These are phyloP conservation scores for Kwoniella dejecticola DNA, from an alignment of 768 basidiomycete species.

Conservation along the genomic window DNA sequence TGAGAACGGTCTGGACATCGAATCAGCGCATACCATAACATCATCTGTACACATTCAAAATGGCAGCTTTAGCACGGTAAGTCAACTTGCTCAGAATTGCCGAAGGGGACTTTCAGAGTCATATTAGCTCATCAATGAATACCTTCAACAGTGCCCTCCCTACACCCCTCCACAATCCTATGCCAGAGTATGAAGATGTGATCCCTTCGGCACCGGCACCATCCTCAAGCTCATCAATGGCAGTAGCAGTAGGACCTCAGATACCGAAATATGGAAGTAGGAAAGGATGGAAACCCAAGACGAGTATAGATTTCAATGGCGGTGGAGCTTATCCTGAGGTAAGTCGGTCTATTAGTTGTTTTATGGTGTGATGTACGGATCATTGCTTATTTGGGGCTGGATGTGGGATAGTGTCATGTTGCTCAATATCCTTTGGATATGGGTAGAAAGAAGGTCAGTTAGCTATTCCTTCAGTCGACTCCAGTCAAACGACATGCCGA, in stretches of 20 bases:
- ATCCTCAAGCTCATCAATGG: slow-evolving; percentile 3
- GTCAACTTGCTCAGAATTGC: slow-evolving; percentile 52
- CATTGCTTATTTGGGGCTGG: slow-evolving; percentile 47
- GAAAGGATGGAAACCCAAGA: slow-evolving; percentile 78
- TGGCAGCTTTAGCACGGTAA: slow-evolving; percentile 76
- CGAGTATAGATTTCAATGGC: slow-evolving; percentile 78
- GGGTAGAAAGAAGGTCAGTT: slow-evolving; percentile 91
- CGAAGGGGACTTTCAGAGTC: neutral
- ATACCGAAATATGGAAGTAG: slow-evolving; percentile 86
- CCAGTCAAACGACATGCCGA: neutral
- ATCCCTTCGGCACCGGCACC: slow-evolving; percentile 4
- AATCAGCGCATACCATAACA: too few species aligned
- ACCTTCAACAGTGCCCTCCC: slow-evolving; percentile 48
- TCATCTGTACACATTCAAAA: too few species aligned
- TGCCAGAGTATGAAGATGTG: slow-evolving; percentile 41
- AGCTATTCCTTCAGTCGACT: slow-evolving; percentile 58
- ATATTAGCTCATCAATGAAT: neutral
- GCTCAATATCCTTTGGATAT: slow-evolving; percentile 96
- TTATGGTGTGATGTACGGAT: neutral
- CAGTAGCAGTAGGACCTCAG: slow-evolving; percentile 49
- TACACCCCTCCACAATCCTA: slow-evolving; percentile 46
- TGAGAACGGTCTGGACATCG: too few species aligned
- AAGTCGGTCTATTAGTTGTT: slow-evolving; percentile 17
- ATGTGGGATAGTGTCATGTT: slow-evolving; percentile 84
- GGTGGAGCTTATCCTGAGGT: slow-evolving; percentile 53